Evolutionary conservation across 1,284 basidiomycete species (phyloP), one percentile per base, ranked within the genome.

Genomic region (Somion occarium): DNA sequence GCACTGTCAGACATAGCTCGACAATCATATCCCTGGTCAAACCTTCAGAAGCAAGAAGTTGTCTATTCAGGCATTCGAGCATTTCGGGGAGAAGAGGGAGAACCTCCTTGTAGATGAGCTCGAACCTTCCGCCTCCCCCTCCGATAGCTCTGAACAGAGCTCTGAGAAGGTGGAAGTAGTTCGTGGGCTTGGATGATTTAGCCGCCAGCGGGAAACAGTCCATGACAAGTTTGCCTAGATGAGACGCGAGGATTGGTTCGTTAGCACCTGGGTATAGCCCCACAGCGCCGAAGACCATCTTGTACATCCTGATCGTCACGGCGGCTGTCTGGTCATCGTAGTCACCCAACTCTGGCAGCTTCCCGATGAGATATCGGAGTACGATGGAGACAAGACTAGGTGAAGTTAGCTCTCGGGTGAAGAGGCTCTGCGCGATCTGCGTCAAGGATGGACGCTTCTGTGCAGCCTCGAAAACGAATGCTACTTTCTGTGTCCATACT

Each of bases 101-200:
- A 3, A 99, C 95, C 64, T 98, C 96, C 65, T 96, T 95, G 76
- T 99, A 99, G 42, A 99, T 73, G 38, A 92, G 78, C 67, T 99
- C 97, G 67, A 98, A 98, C 23, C 92, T 79, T 7, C 96, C 97
- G 1, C 93, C 95, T 2, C 87, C 88, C 0, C 85, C 84, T n/a
- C 98, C 97, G 54, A 99, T 99, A 11, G 94, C 93, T 50, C 96
- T 85, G 76, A 99, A 99, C 42, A 99, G 80, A 0, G 91, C 91
- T 48, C 94, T 82, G 12, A 99, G 81, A n/a, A 99, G 82, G 64
- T 94, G 85, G 68, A 94, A 97, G 68, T 98, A 99, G 65, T 97
- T 91, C 2, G 85, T 84, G 1, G 97, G 92, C 64, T 94, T 93
- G 24, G 86, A 78, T 1, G 96, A 88, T 67, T 94, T 94, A 42